Conservation (phyloP, 805 yeast species). For the Candida tibetensis region DNA sequence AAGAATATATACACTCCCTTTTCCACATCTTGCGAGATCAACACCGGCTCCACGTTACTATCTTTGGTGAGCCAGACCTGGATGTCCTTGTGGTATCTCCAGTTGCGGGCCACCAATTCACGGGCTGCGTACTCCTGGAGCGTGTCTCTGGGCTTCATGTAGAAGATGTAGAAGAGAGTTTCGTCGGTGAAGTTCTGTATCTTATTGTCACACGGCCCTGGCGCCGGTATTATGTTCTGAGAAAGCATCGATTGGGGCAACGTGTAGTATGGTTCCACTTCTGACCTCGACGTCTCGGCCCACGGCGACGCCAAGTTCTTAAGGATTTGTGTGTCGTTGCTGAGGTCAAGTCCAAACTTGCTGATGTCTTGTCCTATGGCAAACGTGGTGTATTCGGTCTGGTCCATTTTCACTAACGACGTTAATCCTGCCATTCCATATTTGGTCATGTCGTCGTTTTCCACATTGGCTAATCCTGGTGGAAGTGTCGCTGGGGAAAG, state of each 20-base stretch:
- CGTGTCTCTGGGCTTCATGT: slow-evolving; percentile 88
- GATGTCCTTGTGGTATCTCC: slow-evolving; percentile 95
- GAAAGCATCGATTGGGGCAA: slow-evolving; percentile 51
- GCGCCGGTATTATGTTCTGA: slow-evolving; percentile 34
- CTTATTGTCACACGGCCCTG: slow-evolving; percentile 47
- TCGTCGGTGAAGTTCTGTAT: slow-evolving; percentile 76
- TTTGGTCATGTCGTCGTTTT: slow-evolving; percentile 47
- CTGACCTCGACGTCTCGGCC: slow-evolving; percentile 87
- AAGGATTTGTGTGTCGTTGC: slow-evolving; percentile 47
- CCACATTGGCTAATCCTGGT: slow-evolving; percentile 7
- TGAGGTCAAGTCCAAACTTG: slow-evolving; percentile 61
- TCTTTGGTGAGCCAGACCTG: slow-evolving; percentile 97
- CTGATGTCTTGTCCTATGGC: slow-evolving; percentile 76
- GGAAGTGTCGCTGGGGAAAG: neutral
- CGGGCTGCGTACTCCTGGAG: slow-evolving; percentile 92
- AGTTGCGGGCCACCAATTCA: slow-evolving; percentile 85
- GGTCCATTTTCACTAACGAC: slow-evolving; percentile 59
- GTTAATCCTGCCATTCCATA: slow-evolving; percentile 68
- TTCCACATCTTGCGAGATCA: slow-evolving; percentile 76
- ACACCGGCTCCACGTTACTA: slow-evolving; percentile 82
- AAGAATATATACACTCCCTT: slow-evolving; percentile 91
- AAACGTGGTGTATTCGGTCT: slow-evolving; percentile 58
- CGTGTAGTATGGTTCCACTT: slow-evolving; percentile 79
- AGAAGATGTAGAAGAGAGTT: slow-evolving; percentile 88
- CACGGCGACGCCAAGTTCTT: slow-evolving; percentile 86